Evolutionary conservation across 2,329 filamentous ascomycete genomes (phyloP).

Genomic region (Penicillium sp.): DNA sequence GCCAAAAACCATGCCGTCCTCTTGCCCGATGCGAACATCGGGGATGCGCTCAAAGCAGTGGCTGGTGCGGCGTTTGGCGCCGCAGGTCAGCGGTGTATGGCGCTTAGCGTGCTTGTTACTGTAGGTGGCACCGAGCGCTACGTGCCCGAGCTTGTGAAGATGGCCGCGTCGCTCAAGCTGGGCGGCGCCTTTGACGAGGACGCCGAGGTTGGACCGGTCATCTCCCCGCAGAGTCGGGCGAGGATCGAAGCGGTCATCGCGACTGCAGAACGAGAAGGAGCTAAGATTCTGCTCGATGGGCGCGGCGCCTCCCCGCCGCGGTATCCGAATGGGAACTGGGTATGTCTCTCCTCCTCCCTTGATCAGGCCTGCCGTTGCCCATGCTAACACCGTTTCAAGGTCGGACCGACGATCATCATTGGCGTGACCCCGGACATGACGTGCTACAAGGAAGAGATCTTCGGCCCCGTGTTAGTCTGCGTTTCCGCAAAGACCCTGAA

Average conservation of each 20-base stretch:
- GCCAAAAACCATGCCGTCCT: slow-evolving; percentile 74
- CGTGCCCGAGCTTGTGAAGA: slow-evolving; percentile 67
- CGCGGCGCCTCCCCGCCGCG: slow-evolving; percentile 65
- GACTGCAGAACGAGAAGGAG: slow-evolving; percentile 66
- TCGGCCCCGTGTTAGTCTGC: slow-evolving; percentile 69
- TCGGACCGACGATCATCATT: slow-evolving; percentile 68
- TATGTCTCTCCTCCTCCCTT: slow-evolving; percentile 40
- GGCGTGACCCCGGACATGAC: slow-evolving; percentile 69
- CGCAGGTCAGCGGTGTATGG: slow-evolving; percentile 73
- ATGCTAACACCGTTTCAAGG: slow-evolving; percentile 38
- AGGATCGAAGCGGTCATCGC: slow-evolving; percentile 66
- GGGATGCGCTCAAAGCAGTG: slow-evolving; percentile 69
- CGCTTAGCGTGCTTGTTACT: slow-evolving; percentile 67
- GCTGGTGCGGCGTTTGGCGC: slow-evolving; percentile 71
- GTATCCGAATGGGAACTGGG: slow-evolving; percentile 70
- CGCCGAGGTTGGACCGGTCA: slow-evolving; percentile 68
- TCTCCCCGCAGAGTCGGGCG: slow-evolving; percentile 67
- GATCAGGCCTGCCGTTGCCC: background rate
- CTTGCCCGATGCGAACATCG: slow-evolving; percentile 71
- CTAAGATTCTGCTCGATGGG: slow-evolving; percentile 67
- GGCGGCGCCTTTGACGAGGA: slow-evolving; percentile 68
- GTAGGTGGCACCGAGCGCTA: slow-evolving; percentile 70
- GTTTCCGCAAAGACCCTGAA: slow-evolving; percentile 62
- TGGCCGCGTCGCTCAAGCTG: slow-evolving; percentile 64
- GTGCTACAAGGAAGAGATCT: slow-evolving; percentile 71